Evolutionary conservation across 2,329 filamentous ascomycete genomes (phyloP).

Genomic region (Trichoderma hamatum): DNA sequence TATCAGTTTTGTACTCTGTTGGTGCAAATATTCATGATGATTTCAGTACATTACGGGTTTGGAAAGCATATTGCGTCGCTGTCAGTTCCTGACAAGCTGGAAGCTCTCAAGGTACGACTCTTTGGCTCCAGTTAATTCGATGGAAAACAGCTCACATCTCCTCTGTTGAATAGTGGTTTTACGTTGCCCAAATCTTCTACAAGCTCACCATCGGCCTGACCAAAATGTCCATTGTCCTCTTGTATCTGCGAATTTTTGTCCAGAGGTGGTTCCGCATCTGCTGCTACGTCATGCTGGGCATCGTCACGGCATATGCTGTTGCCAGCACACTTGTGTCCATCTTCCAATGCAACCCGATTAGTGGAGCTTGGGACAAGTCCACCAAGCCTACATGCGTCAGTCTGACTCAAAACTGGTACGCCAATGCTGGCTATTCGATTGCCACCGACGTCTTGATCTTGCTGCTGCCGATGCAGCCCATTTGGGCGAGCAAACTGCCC

Average conservation of each 20-base stretch:
- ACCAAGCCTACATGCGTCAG: slow-evolving; percentile 49
- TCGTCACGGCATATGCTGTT: slow-evolving; percentile 51
- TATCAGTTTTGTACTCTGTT: slow-evolving; percentile 41
- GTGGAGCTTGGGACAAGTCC: slow-evolving; percentile 50
- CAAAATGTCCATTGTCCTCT: slow-evolving; percentile 55
- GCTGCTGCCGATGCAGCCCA: slow-evolving; percentile 49
- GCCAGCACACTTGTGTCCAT: slow-evolving; percentile 51
- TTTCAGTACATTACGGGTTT: slow-evolving; percentile 46
- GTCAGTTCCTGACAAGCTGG: slow-evolving; percentile 38
- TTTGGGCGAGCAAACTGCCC: slow-evolving; percentile 50
- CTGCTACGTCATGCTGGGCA: slow-evolving; percentile 45
- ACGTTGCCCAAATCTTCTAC: slow-evolving; percentile 56
- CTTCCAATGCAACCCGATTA: slow-evolving; percentile 54
- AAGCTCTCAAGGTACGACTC: slow-evolving; percentile 42
- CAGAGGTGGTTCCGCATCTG: slow-evolving; percentile 49
- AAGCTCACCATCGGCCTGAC: slow-evolving; percentile 57
- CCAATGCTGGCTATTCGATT: slow-evolving; percentile 53
- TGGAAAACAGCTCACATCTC: background rate
- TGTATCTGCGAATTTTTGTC: slow-evolving; percentile 59
- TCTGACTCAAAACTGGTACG: slow-evolving; percentile 52
- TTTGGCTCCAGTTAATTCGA: background rate
- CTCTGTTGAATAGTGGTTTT: slow-evolving; percentile 47
- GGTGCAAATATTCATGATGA: slow-evolving; percentile 46
- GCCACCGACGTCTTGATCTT: slow-evolving; percentile 51
- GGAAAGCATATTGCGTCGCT: slow-evolving; percentile 46